Evolutionary conservation across 768 basidiomycete genomes (phyloP).

Genomic region (Pholiota molesta): DNA sequence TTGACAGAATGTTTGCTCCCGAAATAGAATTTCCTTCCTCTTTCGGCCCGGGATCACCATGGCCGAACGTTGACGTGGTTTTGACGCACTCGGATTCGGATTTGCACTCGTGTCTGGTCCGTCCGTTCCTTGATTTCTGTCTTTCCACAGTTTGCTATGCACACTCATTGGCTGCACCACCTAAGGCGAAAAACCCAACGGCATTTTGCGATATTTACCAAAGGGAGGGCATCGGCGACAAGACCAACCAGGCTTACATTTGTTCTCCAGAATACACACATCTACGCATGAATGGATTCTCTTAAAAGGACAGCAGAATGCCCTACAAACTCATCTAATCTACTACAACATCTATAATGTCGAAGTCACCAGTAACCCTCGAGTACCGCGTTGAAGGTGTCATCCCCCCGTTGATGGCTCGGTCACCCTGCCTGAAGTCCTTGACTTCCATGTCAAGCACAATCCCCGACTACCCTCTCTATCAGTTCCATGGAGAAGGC

Average conservation of each 20-base stretch:
- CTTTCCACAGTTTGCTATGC: not conserved
- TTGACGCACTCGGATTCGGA: not conserved
- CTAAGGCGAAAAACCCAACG: not conserved
- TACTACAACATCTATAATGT: not conserved
- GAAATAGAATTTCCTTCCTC: slow-evolving; percentile 1
- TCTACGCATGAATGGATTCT: not conserved
- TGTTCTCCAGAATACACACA: no score
- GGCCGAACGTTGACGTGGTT: slow-evolving; percentile 1
- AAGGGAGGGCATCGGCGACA: not conserved
- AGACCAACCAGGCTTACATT: no score
- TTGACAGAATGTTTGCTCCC: not conserved
- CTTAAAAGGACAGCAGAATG: not conserved
- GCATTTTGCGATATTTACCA: not conserved
- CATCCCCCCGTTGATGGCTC: slow-evolving; percentile 35
- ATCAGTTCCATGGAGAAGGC: slow-evolving; percentile 28
- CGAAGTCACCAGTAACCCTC: not conserved
- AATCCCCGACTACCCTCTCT: slow-evolving; percentile 35
- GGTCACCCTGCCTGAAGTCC: slow-evolving; percentile 31
- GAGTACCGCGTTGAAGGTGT: not conserved
- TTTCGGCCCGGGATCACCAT: slow-evolving; percentile 2
- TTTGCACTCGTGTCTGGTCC: not conserved
- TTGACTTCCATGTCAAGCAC: slow-evolving; percentile 35
- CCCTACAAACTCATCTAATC: not conserved
- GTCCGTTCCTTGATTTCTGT: not conserved
- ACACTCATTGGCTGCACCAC: no score